Conservation (phyloP, 208 protist genomes). For the Acanthamoeba lugdunensis region DNA sequence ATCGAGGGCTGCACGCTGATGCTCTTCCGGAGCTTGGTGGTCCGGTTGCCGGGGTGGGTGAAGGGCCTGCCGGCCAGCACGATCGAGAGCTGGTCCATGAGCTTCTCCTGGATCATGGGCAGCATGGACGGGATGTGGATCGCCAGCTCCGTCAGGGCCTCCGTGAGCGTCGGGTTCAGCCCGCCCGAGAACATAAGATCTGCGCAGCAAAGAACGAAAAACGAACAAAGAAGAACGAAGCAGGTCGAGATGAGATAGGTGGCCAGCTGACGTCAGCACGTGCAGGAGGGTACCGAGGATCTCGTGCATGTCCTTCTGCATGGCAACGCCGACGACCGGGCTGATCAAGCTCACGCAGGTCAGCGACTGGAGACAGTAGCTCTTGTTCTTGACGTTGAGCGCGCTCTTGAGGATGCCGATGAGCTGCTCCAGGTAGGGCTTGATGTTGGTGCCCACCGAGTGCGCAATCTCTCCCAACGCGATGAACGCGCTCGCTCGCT, state of each 20-base stretch:
- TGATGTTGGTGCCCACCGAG: conserved; percentile 78
- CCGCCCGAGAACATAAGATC: conserved; percentile 80
- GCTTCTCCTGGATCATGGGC: conserved; percentile 80
- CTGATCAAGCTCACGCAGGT: conserved; percentile 85
- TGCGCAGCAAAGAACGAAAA: neutral
- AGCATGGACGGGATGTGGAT: conserved; percentile 82
- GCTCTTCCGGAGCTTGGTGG: conserved; percentile 38
- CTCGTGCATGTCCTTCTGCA: conserved; percentile 73
- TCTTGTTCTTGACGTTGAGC: conserved; percentile 71
- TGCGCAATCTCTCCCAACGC: conserved; percentile 83
- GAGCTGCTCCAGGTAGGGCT: conserved; percentile 82
- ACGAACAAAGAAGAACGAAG: too few species aligned
- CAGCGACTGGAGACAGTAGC: conserved; percentile 77
- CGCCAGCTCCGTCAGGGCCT: conserved; percentile 81
- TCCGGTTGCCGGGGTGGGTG: conserved; percentile 22
- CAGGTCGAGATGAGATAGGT: too few species aligned
- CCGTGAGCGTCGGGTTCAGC: conserved; percentile 72
- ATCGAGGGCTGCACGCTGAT: neutral
- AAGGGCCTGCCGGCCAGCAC: conserved; percentile 66
- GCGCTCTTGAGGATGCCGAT: conserved; percentile 75
- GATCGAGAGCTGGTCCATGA: conserved; percentile 71
- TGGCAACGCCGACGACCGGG: conserved; percentile 75
- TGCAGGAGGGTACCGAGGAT: conserved; percentile 5
- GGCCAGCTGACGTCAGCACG: too few species aligned
- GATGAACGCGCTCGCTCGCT: conserved; percentile 79